Evolutionary conservation across 768 basidiomycete species (phyloP).

Genomic region (Tricholoma sp.): DNA sequence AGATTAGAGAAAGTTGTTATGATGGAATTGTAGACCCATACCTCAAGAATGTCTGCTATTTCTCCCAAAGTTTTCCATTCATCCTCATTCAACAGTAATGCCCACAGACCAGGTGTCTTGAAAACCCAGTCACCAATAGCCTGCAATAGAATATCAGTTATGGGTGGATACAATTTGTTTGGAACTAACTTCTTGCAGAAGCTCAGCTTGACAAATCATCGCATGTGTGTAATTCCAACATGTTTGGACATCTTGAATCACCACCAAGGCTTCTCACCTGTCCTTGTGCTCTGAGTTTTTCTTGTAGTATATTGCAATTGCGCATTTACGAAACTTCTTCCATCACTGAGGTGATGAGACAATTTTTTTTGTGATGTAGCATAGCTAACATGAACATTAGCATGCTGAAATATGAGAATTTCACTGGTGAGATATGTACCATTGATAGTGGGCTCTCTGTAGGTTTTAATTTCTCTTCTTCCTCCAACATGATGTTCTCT

Average conservation of each 20-base stretch:
- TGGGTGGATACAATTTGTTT: not conserved
- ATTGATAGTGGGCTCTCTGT: not conserved
- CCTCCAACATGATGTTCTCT: not conserved
- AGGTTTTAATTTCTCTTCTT: not conserved
- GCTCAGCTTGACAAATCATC: too few relatives aligned
- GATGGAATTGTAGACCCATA: too few relatives aligned
- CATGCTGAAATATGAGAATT: not conserved
- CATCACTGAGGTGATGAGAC: not conserved
- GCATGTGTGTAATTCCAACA: too few relatives aligned
- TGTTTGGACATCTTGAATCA: too few relatives aligned
- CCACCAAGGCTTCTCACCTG: too few relatives aligned
- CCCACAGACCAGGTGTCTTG: slow-evolving; percentile 24
- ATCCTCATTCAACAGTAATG: too few relatives aligned
- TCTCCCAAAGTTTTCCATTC: too few relatives aligned
- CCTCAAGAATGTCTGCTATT: too few relatives aligned
- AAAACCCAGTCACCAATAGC: slow-evolving; percentile 25
- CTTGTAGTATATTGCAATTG: not conserved
- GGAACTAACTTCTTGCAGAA: not conserved
- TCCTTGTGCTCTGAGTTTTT: not conserved
- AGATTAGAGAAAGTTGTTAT: too few relatives aligned
- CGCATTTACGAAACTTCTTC: not conserved
- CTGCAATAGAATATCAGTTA: slow-evolving; percentile 11
- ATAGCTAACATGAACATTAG: not conserved
- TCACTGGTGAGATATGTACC: not conserved
- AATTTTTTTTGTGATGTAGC: not conserved